A percentile compares a stretch with the other conserved stretches of the same genome.
phyloP scores from a whole-genome alignment of 306 rosid genomes.

The Trifolium repens region DNA sequence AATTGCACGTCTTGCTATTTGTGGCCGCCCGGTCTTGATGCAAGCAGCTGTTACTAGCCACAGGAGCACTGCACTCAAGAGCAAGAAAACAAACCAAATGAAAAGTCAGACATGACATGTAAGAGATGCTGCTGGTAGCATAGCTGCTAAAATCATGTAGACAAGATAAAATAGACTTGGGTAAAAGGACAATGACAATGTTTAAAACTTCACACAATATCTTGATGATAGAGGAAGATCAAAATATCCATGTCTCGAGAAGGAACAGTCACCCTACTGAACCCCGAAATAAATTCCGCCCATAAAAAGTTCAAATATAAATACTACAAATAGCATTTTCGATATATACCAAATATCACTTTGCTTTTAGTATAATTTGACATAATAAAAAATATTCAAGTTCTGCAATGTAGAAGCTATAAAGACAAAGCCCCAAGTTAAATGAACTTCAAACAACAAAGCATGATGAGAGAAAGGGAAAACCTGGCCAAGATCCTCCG shows the following conservation, averaged over 20 bases:
- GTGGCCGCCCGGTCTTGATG: constrained; percentile 88
- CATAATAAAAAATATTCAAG: neutral
- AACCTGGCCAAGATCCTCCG: constrained; percentile 99
- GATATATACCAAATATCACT: neutral
- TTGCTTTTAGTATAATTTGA: neutral
- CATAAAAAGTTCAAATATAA: neutral
- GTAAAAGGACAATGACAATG: neutral
- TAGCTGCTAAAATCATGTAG: too few species aligned
- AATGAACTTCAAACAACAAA: constrained; percentile 24
- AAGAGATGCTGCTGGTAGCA: neutral
- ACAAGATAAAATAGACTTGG: too few species aligned
- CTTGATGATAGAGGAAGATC: neutral
- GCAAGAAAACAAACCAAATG: constrained; percentile 26
- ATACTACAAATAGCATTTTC: neutral
- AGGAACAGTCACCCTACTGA: neutral
- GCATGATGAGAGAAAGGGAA: constrained; percentile 42
- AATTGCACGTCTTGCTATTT: constrained; percentile 82
- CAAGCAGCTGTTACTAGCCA: constrained; percentile 93
- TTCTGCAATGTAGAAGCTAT: constrained; percentile 20
- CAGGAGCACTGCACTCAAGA: constrained; percentile 67
- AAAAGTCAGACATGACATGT: neutral
- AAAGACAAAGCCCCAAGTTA: neutral
- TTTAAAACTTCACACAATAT: neutral
- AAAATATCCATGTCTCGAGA: neutral
- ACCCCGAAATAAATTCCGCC: neutral